Evolutionary conservation across 768 basidiomycete genomes (phyloP).

Genomic region (Podaxis pistillaris): DNA sequence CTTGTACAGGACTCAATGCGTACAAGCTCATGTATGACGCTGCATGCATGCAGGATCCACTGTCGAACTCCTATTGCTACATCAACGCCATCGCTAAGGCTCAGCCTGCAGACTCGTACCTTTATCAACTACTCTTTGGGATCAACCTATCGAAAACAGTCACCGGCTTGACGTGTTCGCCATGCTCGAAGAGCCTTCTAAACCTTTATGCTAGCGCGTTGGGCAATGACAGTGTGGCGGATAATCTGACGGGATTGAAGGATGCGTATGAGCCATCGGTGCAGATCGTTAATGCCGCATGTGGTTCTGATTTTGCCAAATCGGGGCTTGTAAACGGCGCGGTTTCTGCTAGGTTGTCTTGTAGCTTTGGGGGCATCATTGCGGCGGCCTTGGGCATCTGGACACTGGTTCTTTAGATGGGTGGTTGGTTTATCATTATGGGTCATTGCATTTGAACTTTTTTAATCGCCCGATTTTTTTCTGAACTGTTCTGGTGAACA

Average conservation of each 20-base stretch:
- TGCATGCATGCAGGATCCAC: conserved; percentile 58
- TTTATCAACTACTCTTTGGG: conserved; percentile 69
- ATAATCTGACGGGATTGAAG: conserved; percentile 35
- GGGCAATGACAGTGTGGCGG: conserved; percentile 22
- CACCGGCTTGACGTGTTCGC: conserved; percentile 51
- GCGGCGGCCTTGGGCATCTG: background rate
- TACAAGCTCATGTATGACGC: conserved; percentile 61
- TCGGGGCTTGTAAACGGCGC: conserved; percentile 20
- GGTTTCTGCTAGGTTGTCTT: background rate
- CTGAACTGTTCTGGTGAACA: background rate
- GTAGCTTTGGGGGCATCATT: background rate
- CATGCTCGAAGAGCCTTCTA: conserved; percentile 64
- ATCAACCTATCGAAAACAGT: conserved; percentile 47
- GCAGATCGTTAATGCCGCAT: conserved; percentile 41
- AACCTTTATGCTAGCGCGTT: conserved; percentile 48
- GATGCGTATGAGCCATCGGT: conserved; percentile 51
- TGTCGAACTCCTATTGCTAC: conserved; percentile 71
- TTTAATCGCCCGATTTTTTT: background rate
- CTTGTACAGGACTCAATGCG: conserved; percentile 51
- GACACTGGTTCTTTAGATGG: conserved; percentile 1
- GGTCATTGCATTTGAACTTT: conserved; percentile 1
- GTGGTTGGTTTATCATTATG: background rate
- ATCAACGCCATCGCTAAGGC: conserved; percentile 55
- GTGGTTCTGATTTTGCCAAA: conserved; percentile 50
- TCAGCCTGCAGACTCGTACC: conserved; percentile 68